phyloP scores from a whole-genome alignment of 139 green algal species.

The Micromonas commoda region DNA sequence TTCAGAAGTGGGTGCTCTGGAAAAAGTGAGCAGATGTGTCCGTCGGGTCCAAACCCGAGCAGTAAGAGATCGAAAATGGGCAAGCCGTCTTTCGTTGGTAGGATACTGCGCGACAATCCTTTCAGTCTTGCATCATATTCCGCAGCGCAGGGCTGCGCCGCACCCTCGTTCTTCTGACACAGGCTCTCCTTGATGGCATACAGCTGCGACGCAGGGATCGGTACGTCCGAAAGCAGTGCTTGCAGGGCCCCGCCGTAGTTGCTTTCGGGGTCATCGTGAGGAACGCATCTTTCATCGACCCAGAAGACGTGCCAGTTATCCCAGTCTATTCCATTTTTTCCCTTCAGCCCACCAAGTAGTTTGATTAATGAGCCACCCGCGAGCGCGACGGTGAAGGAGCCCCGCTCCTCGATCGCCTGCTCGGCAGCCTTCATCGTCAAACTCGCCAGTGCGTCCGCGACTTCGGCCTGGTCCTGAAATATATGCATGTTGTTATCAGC shows the following conservation, averaged over 20 bases:
- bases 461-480: not conserved
- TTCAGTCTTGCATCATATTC: constrained; percentile 66
- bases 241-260: constrained; percentile 66
- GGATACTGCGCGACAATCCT: not conserved
- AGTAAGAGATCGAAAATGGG: constrained; percentile 85
- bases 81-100: constrained; percentile 31
- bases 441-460: constrained; percentile 5
- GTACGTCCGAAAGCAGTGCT: constrained; percentile 50
- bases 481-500: not conserved
- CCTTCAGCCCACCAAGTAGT: constrained; percentile 23
- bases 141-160: constrained; percentile 35
- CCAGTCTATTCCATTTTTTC: constrained; percentile 4
- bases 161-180: constrained; percentile 14
- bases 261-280: constrained; percentile 57
- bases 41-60: constrained; percentile 92
- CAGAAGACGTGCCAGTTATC: constrained; percentile 50
- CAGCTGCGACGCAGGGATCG: constrained; percentile 42
- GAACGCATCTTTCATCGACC: constrained; percentile 81
- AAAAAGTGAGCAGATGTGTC: constrained; percentile 96
- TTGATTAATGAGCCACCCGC: constrained; percentile 26
- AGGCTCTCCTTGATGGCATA: constrained; percentile 46
- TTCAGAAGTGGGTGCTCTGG: constrained; percentile 51
- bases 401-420: not conserved
- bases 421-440: constrained; percentile 2
- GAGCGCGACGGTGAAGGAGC: constrained; percentile 18